Base-by-base conservation (phyloP, 257 asterid species). In the Cinchona pubescens region DNA sequence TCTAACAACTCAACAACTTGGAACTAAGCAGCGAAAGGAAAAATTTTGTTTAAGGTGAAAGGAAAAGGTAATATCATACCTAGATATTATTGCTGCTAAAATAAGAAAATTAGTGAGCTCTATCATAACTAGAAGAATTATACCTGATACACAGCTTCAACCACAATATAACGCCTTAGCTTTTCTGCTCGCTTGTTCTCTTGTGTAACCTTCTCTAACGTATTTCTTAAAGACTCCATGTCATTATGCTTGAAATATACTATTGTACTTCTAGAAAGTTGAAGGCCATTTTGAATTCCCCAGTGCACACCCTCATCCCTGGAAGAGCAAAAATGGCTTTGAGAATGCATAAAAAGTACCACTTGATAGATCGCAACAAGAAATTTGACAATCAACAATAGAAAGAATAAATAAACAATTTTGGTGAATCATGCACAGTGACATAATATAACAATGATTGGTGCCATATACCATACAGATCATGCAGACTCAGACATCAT, bases 231-330 rank as follows among this genome's bases (percentile, higher is more conserved):
- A 60, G 97, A 94, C 53, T 87, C 88, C 89, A 90, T 86, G 79
- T 92, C 86, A 68, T 94, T 94, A 87, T 94, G 98, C 82, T 90
- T 92, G 87, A 92, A 94, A 81, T 88, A 92, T 49, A 88, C 76
- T 77, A 92, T 84, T 19, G 97, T 94, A 85, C 98, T 94, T 86
- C 98, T 88, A 53, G 98, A 94, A 74, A 94, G 96, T 74, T 92
- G 95, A 78, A 94, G 97, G 49, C 98, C 98, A 81, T 94, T 92
- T 83, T 94, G 98, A 79, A 93, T 91, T 78, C 91, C 96, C 97
- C 98, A 93, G 83, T 93, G 96, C 69, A 94, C 97, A 32, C 99
- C 99, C 82, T 94, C 99, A 69, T 94, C 99, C 75, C 99, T 94
- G 79, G 43, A 79, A 84, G 70, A 78, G 79, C 46, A 81, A 68